Evolutionary conservation across 768 basidiomycete species (phyloP).

Genomic region (Pleurotus pulmonarius): DNA sequence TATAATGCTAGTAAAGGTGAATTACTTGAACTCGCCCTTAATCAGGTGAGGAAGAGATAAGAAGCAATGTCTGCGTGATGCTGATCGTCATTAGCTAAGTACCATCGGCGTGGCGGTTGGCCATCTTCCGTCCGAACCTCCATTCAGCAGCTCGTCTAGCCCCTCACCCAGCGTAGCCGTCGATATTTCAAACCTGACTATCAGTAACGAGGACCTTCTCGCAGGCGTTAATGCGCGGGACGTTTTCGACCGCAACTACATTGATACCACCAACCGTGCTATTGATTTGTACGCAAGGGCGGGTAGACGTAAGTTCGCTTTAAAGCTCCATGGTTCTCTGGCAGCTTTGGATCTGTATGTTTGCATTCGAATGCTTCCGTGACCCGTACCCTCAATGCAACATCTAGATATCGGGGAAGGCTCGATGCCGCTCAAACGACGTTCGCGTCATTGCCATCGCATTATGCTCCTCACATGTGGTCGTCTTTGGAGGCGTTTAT

Average conservation of each 20-base stretch:
- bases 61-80: neutral
- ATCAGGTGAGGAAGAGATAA: slow-evolving; percentile 55
- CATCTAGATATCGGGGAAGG: slow-evolving; percentile 61
- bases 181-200: slow-evolving; percentile 21
- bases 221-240: slow-evolving; percentile 51
- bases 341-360: slow-evolving; percentile 89
- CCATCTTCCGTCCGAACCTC: slow-evolving; percentile 67
- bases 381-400: neutral
- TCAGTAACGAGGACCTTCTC: slow-evolving; percentile 62
- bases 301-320: slow-evolving; percentile 81
- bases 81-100: slow-evolving; percentile 60
- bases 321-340: slow-evolving; percentile 80
- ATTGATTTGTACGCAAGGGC: slow-evolving; percentile 82
- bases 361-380: neutral
- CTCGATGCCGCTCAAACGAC: slow-evolving; percentile 60
- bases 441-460: slow-evolving; percentile 79
- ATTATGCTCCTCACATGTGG: slow-evolving; percentile 83
- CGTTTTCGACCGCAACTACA: slow-evolving; percentile 76
- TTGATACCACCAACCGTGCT: slow-evolving; percentile 69
- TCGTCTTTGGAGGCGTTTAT: slow-evolving; percentile 75
- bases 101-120: slow-evolving; percentile 72
- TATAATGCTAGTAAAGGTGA: slow-evolving; percentile 85
- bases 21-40: slow-evolving; percentile 81
- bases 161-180: slow-evolving; percentile 14
- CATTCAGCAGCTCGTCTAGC: slow-evolving; percentile 57